Base-by-base conservation (phyloP, 2,329 filamentous ascomycete species). In the Metarhizium robertsii region DNA sequence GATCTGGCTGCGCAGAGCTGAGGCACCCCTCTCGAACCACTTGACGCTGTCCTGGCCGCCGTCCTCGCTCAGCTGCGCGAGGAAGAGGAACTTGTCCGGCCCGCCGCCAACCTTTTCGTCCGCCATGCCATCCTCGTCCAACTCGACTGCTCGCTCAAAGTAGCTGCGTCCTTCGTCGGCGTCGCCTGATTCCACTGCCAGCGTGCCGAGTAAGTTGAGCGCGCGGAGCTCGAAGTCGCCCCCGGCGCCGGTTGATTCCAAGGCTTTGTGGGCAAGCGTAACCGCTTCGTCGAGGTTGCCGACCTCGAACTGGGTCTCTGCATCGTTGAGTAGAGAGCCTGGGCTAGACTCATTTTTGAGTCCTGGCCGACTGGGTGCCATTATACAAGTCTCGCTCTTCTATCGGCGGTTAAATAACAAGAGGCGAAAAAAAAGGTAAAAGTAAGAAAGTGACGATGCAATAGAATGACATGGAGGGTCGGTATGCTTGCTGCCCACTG, bases 21-120 rank as follows among this genome's bases (percentile, higher is more conserved):
- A 76, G 0, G 88, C 87, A 13, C 92, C 90, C 61, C 77, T 79
- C 68, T 86, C 81, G 65, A 83, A 88, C 85, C 85, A 88, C 53
- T 64, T 60, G 14, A 88, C 80, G 62, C 81, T 86, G 65, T 87
- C 83, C 50, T 77, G 71, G 1, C 85, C 85, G 40, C 85, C 85
- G 50, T 86, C 79, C 58, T 86, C 83, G 67, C 83, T 94, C 65
- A 99, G 78, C 73, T 99, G 94, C 60, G 94, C 94, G 57, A 99
- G 77, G 83, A 92, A 95, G 51, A 97, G 74, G 66, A 96, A 97
- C 73, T 96, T 97, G 67, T 97, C 92, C 0, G 91, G 84, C 1
- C 92, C 92, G 32, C 90, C 90, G 51, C 91, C 92, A 53, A 85
- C 69, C 43, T 83, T 80, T 64, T 90, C 87, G 18, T 86, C 80